Conservation (phyloP, 148 eudicot genomes). For the Fallopia convolvulus region DNA sequence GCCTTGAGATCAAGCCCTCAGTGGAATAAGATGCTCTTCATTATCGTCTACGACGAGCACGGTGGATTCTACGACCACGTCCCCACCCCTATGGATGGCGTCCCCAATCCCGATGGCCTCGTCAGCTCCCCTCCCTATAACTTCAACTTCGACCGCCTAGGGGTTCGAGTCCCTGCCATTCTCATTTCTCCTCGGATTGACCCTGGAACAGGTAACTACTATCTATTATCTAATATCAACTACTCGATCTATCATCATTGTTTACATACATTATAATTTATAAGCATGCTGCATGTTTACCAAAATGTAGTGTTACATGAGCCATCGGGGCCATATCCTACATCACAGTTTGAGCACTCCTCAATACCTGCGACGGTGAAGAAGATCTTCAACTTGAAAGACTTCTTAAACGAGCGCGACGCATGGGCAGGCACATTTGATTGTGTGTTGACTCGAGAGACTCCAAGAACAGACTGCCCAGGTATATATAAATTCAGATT, state of each 20-base stretch:
- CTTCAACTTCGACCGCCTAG: constrained; percentile 63
- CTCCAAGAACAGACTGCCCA: constrained; percentile 78
- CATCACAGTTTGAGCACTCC: constrained; percentile 74
- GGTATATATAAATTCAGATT: constrained; percentile 23
- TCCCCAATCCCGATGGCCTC: constrained; percentile 71
- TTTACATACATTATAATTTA: background rate
- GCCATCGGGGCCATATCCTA: constrained; percentile 55
- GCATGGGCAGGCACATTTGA: constrained; percentile 87
- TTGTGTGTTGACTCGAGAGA: constrained; percentile 29
- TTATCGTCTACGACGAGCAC: constrained; percentile 73
- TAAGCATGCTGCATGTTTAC: background rate
- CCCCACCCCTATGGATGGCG: constrained; percentile 49
- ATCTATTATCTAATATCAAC: no score
- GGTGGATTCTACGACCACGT: constrained; percentile 89
- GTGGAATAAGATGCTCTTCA: constrained; percentile 67
- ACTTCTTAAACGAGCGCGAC: constrained; percentile 63
- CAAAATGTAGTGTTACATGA: constrained; percentile 57
- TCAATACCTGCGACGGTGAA: constrained; percentile 77
- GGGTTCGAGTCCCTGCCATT: constrained; percentile 77
- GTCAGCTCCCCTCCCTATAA: constrained; percentile 53
- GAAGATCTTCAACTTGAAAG: constrained; percentile 65
- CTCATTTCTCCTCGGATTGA: constrained; percentile 77
- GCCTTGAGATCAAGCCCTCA: constrained; percentile 74
- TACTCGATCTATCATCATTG: background rate
- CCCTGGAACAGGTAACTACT: constrained; percentile 50